Base-by-base conservation (phyloP, 1,284 basidiomycete genomes). In the Leccinum subrobustum region DNA sequence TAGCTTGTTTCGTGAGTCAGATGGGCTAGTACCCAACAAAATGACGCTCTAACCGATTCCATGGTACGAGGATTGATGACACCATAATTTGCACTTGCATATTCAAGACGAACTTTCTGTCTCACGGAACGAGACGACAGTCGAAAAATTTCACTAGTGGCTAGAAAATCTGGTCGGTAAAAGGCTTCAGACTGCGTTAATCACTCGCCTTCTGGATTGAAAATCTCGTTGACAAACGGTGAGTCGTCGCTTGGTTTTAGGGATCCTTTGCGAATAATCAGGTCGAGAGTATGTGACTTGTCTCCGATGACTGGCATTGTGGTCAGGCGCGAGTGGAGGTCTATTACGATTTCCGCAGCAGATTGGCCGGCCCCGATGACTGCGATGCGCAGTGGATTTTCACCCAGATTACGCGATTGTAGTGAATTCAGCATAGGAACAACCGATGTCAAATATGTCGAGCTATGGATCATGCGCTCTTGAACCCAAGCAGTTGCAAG, bases 171-270 rank as follows among this genome's bases (percentile, higher is more conserved):
- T 58, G 52, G 60, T 60, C 3, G 42, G 44, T 29, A 53, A 18
- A 52, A 44, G 31, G 27, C 18, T 37, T 57, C 23, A 8, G n/a
- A 14, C 14, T 20, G n/a, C 50, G 6, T 44, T 57, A 44, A 56
- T 55, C 5, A 47, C 77, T 66, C 69, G 81, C 82, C 70, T 23
- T 73, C 75, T 31, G 85, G 84, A 67, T 84, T 82, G 63, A 85
- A 86, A 7, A 85, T 81, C 65, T 84, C 83, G 64, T 86, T 86
- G 14, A 82, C 77, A 64, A 85, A 86, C 0, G 83, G 82, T 2
- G 80, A 79, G 63, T 85, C 82, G 60, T 86, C 84, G 53, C 83
- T 83, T 12, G 83, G 83, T 58, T 81, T 82, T 47, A 86, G 67
- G 0, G 81, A 78, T 11, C 82, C 83, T 65, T 80, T 79, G 14